Base-by-base conservation (phyloP, 192 early-diverging fungal species). In the Thoreauomyces humboldtii region DNA sequence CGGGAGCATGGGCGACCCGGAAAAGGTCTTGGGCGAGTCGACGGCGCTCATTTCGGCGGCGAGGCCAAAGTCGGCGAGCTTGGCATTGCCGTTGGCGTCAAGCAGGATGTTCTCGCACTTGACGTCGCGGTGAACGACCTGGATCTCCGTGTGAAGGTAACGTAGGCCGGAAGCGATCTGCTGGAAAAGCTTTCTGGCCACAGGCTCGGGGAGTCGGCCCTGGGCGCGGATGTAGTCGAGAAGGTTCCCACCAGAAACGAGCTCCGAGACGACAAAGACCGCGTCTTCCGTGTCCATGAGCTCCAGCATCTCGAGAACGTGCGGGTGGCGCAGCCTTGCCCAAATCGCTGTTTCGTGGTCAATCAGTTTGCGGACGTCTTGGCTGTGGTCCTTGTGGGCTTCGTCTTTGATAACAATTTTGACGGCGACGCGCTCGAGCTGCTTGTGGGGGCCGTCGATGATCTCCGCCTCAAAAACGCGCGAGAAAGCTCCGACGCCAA, bases 21-120 rank as follows among this genome's bases (percentile, higher is more conserved):
- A 45, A 19, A 29, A 28, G 17, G 44, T 19, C 12, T 14, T 3
- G 9, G 35, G 21, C 33, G 56, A 3, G 33, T 24, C 33, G 11
- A 45, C 41, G 61, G 66, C 29, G 48, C 56, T n/a, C 28, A 75
- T 64, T 27, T 70, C 56, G 52, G 86, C 82, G 7, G 88, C 77
- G 7, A 92, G 66, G 2, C 93, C 93, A 78, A 96, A 98, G 68
- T 98, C 94, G 47, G 87, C 88, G 22, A 96, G 75, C 77, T 94
- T 95, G 14, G 75, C 59, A 14, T 68, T 69, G 12, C 61, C 50
- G 25, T 73, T 45, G 6, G 52, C 47, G 33, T 70, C 52, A 29
- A 91, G 74, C 29, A 95, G 76, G 24, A 95, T 79, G 73, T 98
- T 98, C 65, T 98, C 95, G 9, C 91, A 83, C 72, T 98, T 98